phyloP scores from a whole-genome alignment of 768 basidiomycete genomes.

The Tephrocybe sp. region DNA sequence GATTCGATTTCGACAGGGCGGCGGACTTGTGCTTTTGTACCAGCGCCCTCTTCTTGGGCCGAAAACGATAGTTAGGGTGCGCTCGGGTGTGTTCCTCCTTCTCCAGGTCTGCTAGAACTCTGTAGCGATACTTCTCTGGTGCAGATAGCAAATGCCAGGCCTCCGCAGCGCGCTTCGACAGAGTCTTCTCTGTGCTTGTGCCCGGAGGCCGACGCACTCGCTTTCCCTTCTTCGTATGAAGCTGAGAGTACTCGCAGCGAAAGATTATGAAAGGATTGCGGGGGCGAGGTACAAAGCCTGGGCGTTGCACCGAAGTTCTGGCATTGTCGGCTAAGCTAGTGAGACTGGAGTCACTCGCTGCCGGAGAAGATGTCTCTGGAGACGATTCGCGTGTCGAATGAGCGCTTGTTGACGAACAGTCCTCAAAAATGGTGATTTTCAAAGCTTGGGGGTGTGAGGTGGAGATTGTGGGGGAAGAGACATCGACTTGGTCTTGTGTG shows the following conservation, averaged over 20 bases:
- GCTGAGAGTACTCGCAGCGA: conserved; percentile 61
- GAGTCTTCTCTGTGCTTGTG: conserved; percentile 44
- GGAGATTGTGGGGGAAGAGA: conserved; percentile 13
- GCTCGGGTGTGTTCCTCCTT: conserved; percentile 53
- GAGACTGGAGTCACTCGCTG: conserved; percentile 25
- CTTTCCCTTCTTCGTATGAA: conserved; percentile 39
- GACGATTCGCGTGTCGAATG: neutral
- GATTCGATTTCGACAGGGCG: conserved; percentile 17
- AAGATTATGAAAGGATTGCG: conserved; percentile 75
- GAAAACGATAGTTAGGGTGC: conserved; percentile 66
- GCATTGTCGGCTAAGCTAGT: conserved; percentile 22
- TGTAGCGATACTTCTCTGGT: conserved; percentile 50
- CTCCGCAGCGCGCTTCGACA: conserved; percentile 77
- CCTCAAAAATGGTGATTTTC: too few relatives aligned
- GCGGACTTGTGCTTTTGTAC: conserved; percentile 23
- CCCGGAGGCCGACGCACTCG: conserved; percentile 35
- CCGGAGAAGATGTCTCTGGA: conserved; percentile 16
- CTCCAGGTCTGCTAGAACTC: conserved; percentile 53
- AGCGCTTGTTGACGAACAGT: neutral
- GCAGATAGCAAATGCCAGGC: conserved; percentile 65
- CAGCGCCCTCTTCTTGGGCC: conserved; percentile 45
- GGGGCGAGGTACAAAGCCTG: conserved; percentile 65
- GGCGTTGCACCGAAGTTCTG: too few relatives aligned
- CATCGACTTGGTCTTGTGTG: conserved; percentile 26
- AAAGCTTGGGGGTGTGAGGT: conserved; percentile 15